Evolutionary conservation across 2,329 filamentous ascomycete species (phyloP), one percentile per base, ranked within the genome.

Genomic region (Fusarium subglutinans): DNA sequence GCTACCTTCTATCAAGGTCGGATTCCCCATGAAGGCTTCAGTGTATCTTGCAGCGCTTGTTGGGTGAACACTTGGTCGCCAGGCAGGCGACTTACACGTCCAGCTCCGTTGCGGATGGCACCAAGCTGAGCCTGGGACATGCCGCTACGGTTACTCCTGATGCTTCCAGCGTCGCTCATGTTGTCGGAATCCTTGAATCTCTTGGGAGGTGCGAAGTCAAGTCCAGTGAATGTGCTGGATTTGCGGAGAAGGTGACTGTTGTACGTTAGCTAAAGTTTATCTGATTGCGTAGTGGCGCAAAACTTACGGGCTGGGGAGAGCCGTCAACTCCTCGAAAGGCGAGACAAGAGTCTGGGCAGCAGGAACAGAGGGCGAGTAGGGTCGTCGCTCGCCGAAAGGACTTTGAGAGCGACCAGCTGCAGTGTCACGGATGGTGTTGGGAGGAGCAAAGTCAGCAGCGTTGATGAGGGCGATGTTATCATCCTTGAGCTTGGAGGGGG

Each of bases 241-340:
- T 94, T 95, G 79, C 93, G 90, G 57, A 96, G 87, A 78, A 90
- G 77, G 80, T 95, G 92, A 45, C 91, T 93, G 40, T 9, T 7
- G 5, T 2, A 44, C 41, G 74, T 83, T 80, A 85, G 82, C 61
- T 51, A 45, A 20, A 14, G 30, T 43, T 3, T 3, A 28, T 37
- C 7, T 17, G 14, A 14, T 22, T 20, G 13, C 28, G 5, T 5
- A 7, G 26, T 15, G 15, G 7, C 20, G 14, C 54, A 71, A 33
- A 72, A 93, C 93, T 93, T 90, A 96, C 90, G 96, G 95, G 88
- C 95, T 98, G 43, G 96, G 96, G 73, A 99, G 91, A 14, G 89
- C 88, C 18, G 92, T 84, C 70, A 98, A 90, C 67, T 98, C 96
- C 64, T 98, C 96, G 82, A 95, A 98, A 10, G 95, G 88, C 68